Evolutionary conservation across 2,329 filamentous ascomycete genomes (phyloP).

Genomic region (Dactylonectria macrodidyma): DNA sequence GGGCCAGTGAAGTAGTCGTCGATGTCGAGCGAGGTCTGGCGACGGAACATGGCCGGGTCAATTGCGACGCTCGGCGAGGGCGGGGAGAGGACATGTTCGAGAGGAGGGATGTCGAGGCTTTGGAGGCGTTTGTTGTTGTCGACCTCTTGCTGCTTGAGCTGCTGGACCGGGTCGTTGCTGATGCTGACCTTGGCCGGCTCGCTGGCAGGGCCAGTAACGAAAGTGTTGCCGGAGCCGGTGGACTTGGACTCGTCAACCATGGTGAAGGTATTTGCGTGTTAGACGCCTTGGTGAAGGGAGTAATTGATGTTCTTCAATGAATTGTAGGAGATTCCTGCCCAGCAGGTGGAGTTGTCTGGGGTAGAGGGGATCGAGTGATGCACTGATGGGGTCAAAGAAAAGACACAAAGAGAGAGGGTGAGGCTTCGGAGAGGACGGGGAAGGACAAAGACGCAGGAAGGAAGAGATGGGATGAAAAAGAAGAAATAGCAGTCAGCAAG

Average conservation of each 20-base stretch:
- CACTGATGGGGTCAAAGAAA: constrained; percentile 9
- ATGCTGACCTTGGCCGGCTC: constrained; percentile 15
- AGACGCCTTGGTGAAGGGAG: neutral
- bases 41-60: constrained; percentile 50
- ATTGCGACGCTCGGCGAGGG: constrained; percentile 47
- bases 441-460: constrained; percentile 7
- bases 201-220: constrained; percentile 25
- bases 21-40: constrained; percentile 61
- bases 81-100: constrained; percentile 51
- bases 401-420: constrained; percentile 8
- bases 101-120: constrained; percentile 47
- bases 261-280: constrained; percentile 24
- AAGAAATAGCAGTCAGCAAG: constrained; percentile 29
- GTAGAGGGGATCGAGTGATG: constrained; percentile 5
- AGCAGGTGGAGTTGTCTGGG: constrained; percentile 37
- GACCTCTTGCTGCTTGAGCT: constrained; percentile 14
- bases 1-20: constrained; percentile 78
- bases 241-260: constrained; percentile 45
- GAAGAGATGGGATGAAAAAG: constrained; percentile 27
- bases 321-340: constrained; percentile 41
- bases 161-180: constrained; percentile 1
- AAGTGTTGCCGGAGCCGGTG: constrained; percentile 13
- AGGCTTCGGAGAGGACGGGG: neutral
- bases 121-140: constrained; percentile 43
- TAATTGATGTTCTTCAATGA: neutral